Conservation (phyloP, 345 rosid genomes). For the Heritiera littoralis region DNA sequence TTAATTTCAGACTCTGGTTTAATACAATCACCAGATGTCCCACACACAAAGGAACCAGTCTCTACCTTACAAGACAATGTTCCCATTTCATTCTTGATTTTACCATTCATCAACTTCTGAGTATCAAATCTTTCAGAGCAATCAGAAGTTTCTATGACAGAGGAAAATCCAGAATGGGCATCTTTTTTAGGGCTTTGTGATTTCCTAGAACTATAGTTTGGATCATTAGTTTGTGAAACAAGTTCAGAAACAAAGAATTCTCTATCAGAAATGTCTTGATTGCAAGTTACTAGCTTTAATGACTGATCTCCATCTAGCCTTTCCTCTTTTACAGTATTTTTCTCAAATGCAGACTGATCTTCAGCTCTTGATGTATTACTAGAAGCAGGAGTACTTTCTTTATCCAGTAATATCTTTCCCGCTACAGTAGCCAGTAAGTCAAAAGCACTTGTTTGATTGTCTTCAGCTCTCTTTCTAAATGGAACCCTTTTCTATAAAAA, state of each 20-base stretch:
- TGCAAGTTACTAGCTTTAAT: slow-evolving; percentile 46
- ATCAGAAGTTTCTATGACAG: slow-evolving; percentile 45
- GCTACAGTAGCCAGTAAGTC: slow-evolving; percentile 95
- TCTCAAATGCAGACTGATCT: slow-evolving; percentile 35
- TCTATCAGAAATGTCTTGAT: slow-evolving; percentile 44
- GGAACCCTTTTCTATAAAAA: slow-evolving; percentile 57
- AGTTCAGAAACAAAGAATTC: slow-evolving; percentile 54
- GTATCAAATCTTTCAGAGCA: slow-evolving; percentile 44
- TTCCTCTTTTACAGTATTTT: slow-evolving; percentile 39
- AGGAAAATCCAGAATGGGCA: slow-evolving; percentile 43
- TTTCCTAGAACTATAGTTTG: slow-evolving; percentile 36
- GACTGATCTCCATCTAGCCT: slow-evolving; percentile 29
- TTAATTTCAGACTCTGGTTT: slow-evolving; percentile 45
- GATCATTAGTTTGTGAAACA: slow-evolving; percentile 43
- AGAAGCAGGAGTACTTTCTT: slow-evolving; percentile 38
- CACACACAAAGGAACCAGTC: slow-evolving; percentile 27
- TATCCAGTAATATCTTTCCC: slow-evolving; percentile 66
- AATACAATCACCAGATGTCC: slow-evolving; percentile 40
- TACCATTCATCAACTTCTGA: slow-evolving; percentile 41
- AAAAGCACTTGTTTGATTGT: slow-evolving; percentile 61
- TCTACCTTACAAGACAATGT: slow-evolving; percentile 43
- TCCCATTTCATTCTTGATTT: slow-evolving; percentile 45
- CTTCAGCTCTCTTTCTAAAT: slow-evolving; percentile 48
- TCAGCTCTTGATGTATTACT: slow-evolving; percentile 40
- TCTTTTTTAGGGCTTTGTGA: slow-evolving; percentile 38